These are phyloP conservation scores for Rhizophagus clarus DNA, from an alignment of 192 early-diverging fungal species.

Conservation along the genomic window DNA sequence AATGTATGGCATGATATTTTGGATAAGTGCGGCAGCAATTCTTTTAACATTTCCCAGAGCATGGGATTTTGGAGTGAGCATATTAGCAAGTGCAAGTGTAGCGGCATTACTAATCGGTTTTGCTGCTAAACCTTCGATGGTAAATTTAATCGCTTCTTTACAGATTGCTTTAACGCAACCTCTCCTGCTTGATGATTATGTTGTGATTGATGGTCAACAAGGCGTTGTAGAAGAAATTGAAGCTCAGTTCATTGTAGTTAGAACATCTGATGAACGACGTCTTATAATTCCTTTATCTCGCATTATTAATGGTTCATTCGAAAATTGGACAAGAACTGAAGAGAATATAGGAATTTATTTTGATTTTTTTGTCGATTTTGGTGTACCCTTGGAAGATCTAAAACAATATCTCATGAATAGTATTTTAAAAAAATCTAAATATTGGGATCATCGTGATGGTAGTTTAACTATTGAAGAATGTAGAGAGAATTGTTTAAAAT, in stretches of 20 bases:
- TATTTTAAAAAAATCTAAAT: neutral
- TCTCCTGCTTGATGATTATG: conserved; percentile 45
- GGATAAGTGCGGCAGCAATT: conserved; percentile 37
- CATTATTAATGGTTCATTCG: neutral
- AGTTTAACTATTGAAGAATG: neutral
- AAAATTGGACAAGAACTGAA: conserved; percentile 12
- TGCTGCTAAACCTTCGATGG: conserved; percentile 43
- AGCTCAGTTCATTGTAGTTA: conserved; percentile 45
- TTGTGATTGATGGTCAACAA: conserved; percentile 32
- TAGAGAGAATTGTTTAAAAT: neutral
- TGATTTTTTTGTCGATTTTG: conserved; percentile 30
- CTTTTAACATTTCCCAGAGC: conserved; percentile 46
- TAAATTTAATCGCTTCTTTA: conserved; percentile 46
- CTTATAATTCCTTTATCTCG: conserved; percentile 42
- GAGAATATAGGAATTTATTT: neutral
- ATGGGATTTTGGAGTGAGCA: conserved; percentile 41
- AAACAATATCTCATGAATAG: neutral
- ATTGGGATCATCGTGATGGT: conserved; percentile 24
- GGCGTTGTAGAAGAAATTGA: conserved; percentile 45
- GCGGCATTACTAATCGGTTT: conserved; percentile 43
- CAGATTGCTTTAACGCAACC: conserved; percentile 49
- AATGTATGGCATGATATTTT: conserved; percentile 39
- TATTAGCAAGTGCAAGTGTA: conserved; percentile 48
- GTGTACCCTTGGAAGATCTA: conserved; percentile 27
- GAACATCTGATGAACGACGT: conserved; percentile 40